phyloP scores from a whole-genome alignment of 805 yeast species.

The Saturnispora zaruensis region DNA sequence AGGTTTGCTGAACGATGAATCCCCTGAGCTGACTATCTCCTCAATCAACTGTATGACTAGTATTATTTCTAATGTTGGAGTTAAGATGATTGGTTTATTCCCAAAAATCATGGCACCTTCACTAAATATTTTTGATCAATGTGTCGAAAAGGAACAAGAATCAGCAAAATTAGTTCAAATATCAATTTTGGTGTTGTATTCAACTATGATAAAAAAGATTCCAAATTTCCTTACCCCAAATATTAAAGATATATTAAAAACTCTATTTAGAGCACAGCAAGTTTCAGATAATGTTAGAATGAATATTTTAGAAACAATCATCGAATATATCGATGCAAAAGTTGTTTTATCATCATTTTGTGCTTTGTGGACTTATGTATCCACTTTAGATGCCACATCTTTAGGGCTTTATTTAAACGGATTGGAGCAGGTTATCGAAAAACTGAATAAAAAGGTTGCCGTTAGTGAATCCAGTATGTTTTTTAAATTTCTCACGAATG shows the following conservation, averaged over 20 bases:
- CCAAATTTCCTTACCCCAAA: constrained; percentile 77
- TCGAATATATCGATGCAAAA: constrained; percentile 59
- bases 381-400: constrained; percentile 34
- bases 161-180: constrained; percentile 46
- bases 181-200: constrained; percentile 60
- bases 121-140: constrained; percentile 46
- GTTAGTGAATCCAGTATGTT: constrained; percentile 60
- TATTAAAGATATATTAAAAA: constrained; percentile 50
- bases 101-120: constrained; percentile 78
- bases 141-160: constrained; percentile 24
- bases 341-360: constrained; percentile 54
- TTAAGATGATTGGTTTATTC: constrained; percentile 75
- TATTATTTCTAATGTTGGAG: constrained; percentile 68
- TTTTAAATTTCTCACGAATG: constrained; percentile 55
- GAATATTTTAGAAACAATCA: constrained; percentile 51
- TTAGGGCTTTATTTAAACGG: constrained; percentile 65
- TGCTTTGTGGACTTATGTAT: constrained; percentile 48
- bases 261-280: constrained; percentile 46
- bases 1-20: constrained; percentile 41
- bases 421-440: constrained; percentile 57
- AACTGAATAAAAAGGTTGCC: constrained; percentile 65
- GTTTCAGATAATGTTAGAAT: constrained; percentile 55
- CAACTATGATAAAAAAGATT: constrained; percentile 69
- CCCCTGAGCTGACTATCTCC: constrained; percentile 60
- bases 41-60: constrained; percentile 66